These are phyloP conservation scores for Russula sp. DNA, from an alignment of 768 basidiomycete species.

Conservation along the genomic window DNA sequence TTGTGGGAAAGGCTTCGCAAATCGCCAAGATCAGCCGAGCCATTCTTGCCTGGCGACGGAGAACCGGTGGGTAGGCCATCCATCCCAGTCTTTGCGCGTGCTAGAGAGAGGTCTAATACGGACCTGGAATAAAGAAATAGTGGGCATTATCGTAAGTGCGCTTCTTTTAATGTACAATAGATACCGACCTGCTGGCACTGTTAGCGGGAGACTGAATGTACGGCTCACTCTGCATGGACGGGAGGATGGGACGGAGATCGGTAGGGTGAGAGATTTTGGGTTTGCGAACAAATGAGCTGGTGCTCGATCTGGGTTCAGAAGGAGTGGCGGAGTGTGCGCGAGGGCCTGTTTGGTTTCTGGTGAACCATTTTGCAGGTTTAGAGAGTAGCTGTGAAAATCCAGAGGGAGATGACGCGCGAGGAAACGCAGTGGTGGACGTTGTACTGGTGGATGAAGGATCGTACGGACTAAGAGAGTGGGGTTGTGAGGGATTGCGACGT, in stretches of 20 bases:
- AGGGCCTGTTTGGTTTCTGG: slow-evolving; percentile 17
- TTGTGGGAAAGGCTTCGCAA: slow-evolving; percentile 63
- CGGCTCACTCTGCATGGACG: slow-evolving; percentile 39
- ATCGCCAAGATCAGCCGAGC: slow-evolving; percentile 49
- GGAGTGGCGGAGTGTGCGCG: slow-evolving; percentile 42
- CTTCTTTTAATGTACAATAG: not conserved
- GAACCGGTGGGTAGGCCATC: slow-evolving; percentile 33
- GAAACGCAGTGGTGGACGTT: slow-evolving; percentile 26
- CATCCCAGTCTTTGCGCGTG: slow-evolving; percentile 38
- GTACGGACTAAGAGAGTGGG: slow-evolving; percentile 23
- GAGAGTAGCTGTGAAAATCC: slow-evolving; percentile 61
- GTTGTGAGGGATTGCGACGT: slow-evolving; percentile 18
- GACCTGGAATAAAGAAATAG: slow-evolving; percentile 41
- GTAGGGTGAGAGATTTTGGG: slow-evolving; percentile 83
- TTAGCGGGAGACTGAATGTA: slow-evolving; percentile 34
- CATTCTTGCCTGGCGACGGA: slow-evolving; percentile 31
- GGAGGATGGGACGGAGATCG: slow-evolving; percentile 69
- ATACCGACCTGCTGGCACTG: slow-evolving; percentile 49
- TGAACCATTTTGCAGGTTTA: slow-evolving; percentile 68
- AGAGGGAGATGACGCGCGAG: slow-evolving; percentile 62
- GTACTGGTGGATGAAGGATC: slow-evolving; percentile 12
- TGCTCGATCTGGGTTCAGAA: slow-evolving; percentile 36
- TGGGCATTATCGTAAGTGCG: not conserved
- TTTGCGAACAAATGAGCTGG: slow-evolving; percentile 44
- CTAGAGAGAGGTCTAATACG: slow-evolving; percentile 53